Conservation (phyloP, 306 rosid genomes). For the Lathyrus sativus region DNA sequence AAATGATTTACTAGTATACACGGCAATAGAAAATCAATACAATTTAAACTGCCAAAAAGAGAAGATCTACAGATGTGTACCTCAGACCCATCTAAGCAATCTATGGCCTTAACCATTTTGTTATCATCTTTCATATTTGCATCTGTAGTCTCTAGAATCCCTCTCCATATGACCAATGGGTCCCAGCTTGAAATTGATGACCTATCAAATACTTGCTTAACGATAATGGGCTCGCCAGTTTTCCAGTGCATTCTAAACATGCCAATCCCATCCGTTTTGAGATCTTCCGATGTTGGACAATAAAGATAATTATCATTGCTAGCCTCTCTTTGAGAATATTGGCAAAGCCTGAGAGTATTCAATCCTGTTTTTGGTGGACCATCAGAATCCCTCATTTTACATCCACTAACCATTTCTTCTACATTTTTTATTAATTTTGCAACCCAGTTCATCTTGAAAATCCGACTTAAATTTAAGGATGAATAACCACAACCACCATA, state of each 20-base stretch:
- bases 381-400: conserved; percentile 53
- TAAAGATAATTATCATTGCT: conserved; percentile 66
- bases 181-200: conserved; percentile 84
- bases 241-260: conserved; percentile 89
- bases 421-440: conserved; percentile 96
- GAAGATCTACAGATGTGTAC: conserved; percentile 48
- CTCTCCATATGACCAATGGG: conserved; percentile 83
- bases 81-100: conserved; percentile 88
- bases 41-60: conserved; percentile 33
- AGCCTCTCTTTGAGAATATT: conserved; percentile 62
- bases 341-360: conserved; percentile 53
- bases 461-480: conserved; percentile 74
- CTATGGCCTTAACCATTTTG: conserved; percentile 73
- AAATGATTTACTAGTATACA: conserved; percentile 28
- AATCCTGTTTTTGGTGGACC: conserved; percentile 42
- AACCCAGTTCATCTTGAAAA: conserved; percentile 98
- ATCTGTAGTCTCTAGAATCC: conserved; percentile 71
- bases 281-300: conserved; percentile 69
- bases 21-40: conserved; percentile 19
- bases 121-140: conserved; percentile 72
- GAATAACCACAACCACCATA: conserved; percentile 88
- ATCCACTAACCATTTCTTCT: conserved; percentile 97
- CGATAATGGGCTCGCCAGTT: conserved; percentile 74
- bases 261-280: conserved; percentile 71
- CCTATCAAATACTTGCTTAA: conserved; percentile 78